phyloP scores from a whole-genome alignment of 2,329 filamentous ascomycete genomes.

The Neocatenulostroma microsporum region DNA sequence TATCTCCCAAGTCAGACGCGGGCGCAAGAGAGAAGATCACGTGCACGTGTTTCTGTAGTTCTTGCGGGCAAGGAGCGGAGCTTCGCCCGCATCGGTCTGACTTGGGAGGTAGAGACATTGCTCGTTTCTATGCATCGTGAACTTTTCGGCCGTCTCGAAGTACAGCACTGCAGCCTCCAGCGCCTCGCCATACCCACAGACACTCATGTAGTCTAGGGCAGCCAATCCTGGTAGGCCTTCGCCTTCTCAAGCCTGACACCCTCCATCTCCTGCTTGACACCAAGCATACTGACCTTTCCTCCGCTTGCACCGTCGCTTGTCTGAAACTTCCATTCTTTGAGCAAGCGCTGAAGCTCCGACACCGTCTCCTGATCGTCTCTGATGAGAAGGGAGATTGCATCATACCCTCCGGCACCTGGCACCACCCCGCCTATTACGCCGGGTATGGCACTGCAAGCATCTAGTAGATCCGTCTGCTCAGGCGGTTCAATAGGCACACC shows the following conservation, averaged over 20 bases:
- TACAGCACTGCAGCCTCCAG: not conserved
- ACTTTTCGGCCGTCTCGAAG: too few relatives aligned
- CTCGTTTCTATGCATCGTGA: too few relatives aligned
- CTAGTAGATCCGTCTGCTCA: conserved; percentile 75
- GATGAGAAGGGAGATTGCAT: conserved; percentile 76
- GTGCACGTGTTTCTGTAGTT: not conserved
- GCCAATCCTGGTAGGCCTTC: conserved; percentile 32
- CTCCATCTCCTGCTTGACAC: conserved; percentile 64
- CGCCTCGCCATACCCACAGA: not conserved
- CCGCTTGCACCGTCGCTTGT: conserved; percentile 25
- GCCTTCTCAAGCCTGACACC: conserved; percentile 45
- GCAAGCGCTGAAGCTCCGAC: conserved; percentile 50
- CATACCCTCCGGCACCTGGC: conserved; percentile 87
- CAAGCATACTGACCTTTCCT: conserved; percentile 59
- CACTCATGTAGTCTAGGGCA: conserved; percentile 3
- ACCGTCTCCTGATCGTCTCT: conserved; percentile 62
- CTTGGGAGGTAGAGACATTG: too few relatives aligned
- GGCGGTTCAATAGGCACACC: conserved; percentile 82
- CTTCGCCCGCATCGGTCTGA: not conserved
- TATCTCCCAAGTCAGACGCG: too few relatives aligned
- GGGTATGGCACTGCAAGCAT: conserved; percentile 61
- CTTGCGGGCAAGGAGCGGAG: not conserved
- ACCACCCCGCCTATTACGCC: conserved; percentile 89
- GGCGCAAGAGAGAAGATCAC: not conserved
- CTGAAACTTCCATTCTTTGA: conserved; percentile 56